phyloP scores from a whole-genome alignment of 371 early-diverging fungal genomes.

The Lichtheimia hyalospora region DNA sequence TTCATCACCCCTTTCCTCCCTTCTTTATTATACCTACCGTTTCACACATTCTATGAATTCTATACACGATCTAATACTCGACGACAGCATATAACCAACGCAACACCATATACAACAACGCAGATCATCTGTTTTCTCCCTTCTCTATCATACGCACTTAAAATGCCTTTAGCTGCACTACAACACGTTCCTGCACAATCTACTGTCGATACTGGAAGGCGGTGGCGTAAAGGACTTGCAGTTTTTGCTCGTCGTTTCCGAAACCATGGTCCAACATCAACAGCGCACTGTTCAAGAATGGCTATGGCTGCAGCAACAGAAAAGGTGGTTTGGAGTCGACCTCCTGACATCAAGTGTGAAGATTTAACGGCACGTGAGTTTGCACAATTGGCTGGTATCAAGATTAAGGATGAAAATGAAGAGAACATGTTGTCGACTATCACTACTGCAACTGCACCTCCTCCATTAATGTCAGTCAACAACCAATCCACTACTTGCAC shows the following conservation, averaged over 20 bases:
- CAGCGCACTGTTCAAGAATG: conserved; percentile 8
- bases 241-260: conserved; percentile 1
- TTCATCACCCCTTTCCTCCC: not conserved
- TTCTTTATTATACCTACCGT: conserved; percentile 4
- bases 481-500: conserved; percentile 3
- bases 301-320: conserved; percentile 26
- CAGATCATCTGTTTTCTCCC: not conserved
- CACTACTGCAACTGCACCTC: conserved; percentile 4
- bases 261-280: not conserved
- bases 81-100: no score
- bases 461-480: not conserved
- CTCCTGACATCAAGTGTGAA: conserved; percentile 22
- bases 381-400: conserved; percentile 30
- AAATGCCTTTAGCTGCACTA: conserved; percentile 22
- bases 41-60: not conserved
- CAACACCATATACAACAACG: no score
- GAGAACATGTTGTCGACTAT: no score
- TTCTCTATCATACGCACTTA: not conserved
- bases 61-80: no score
- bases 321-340: conserved; percentile 17
- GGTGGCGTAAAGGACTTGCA: conserved; percentile 19
- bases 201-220: conserved; percentile 2
- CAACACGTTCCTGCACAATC: conserved; percentile 18
- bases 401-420: conserved; percentile 12
- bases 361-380: conserved; percentile 30